Percentiles rank a stretch among this genome's conserved stretches.
These are phyloP conservation scores for Codiaeum variegatum DNA, from an alignment of 441 rosid genomes.

Conservation along the genomic window DNA sequence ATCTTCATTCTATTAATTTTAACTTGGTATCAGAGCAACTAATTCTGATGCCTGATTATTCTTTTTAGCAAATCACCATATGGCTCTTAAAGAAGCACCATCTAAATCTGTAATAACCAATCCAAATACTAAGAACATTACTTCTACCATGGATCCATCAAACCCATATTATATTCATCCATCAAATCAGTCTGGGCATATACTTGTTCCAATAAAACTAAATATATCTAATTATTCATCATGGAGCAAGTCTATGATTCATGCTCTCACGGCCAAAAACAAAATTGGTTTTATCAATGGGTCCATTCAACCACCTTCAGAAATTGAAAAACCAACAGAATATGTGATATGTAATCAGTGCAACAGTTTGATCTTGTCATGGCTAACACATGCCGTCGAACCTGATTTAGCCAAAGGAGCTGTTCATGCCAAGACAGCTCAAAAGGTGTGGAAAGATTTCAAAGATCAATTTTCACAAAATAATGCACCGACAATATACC, in stretches of 20 bases:
- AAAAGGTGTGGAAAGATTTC: slow-evolving; percentile 3
- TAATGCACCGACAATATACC: slow-evolving; percentile 6
- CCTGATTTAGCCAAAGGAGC: not conserved
- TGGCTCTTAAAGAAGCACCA: no score
- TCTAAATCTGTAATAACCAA: no score
- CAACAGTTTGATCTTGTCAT: slow-evolving; percentile 14
- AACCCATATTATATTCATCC: not conserved
- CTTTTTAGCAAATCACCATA: no score
- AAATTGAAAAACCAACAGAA: not conserved
- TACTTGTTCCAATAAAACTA: slow-evolving; percentile 1
- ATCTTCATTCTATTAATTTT: no score
- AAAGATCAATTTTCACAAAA: slow-evolving; percentile 15
- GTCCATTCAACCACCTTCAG: not conserved
- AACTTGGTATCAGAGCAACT: no score
- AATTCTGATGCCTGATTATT: no score
- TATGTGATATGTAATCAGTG: not conserved
- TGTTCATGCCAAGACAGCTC: not conserved
- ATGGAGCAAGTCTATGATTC: slow-evolving; percentile 10
- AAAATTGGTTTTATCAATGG: not conserved
- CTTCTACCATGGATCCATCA: not conserved
- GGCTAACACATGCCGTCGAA: not conserved
- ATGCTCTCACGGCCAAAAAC: slow-evolving; percentile 1
- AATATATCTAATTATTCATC: slow-evolving; percentile 2
- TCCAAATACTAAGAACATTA: not conserved
- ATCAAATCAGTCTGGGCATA: not conserved